Percentiles rank a stretch among this genome's conserved stretches.
Evolutionary conservation across 331 rosid species (phyloP).

Genomic region (Phaseolus coccineus): DNA sequence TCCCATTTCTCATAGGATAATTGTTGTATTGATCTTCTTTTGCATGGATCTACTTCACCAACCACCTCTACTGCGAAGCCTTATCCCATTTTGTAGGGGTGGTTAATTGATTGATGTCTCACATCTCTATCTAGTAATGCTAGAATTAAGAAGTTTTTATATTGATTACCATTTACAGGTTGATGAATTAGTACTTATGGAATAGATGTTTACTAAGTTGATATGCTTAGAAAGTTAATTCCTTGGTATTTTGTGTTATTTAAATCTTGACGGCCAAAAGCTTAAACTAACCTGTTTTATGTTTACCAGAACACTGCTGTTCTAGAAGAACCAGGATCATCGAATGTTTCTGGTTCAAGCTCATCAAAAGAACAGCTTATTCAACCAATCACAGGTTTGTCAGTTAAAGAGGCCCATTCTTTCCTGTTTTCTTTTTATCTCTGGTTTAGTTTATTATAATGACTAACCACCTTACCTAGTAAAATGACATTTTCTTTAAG

Average conservation of each 20-base stretch:
- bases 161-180: background rate
- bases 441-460: constrained; percentile 31
- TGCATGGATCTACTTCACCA: background rate
- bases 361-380: constrained; percentile 66
- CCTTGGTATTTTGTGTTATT: constrained; percentile 19
- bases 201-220: constrained; percentile 3
- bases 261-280: background rate
- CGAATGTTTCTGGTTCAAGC: constrained; percentile 68
- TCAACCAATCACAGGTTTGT: constrained; percentile 66
- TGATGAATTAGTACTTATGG: constrained; percentile 1
- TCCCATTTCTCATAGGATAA: background rate
- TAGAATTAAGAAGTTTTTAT: constrained; percentile 9
- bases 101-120: background rate
- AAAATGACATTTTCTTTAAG: constrained; percentile 11
- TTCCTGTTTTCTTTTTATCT: background rate
- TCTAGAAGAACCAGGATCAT: constrained; percentile 62
- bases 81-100: background rate
- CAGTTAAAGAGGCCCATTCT: background rate
- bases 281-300: constrained; percentile 32
- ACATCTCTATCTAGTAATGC: background rate
- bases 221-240: constrained; percentile 13
- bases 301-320: constrained; percentile 52
- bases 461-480: background rate
- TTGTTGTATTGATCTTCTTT: background rate
- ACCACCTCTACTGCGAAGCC: background rate